phyloP scores from a whole-genome alignment of 179 eudicot genomes.

The Corrigiola litoralis region DNA sequence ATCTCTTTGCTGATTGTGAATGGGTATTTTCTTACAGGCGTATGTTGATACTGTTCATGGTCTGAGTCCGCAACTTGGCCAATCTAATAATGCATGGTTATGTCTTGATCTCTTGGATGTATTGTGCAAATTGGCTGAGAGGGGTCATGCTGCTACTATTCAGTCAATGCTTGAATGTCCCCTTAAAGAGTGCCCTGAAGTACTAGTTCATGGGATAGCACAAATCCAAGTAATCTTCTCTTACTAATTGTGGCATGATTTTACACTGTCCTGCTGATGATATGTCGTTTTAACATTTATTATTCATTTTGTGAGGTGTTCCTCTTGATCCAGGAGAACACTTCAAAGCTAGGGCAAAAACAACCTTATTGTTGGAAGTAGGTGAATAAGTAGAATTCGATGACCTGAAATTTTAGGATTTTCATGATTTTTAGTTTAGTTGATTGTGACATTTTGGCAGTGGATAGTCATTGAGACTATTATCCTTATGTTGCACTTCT shows the following conservation, averaged over 20 bases:
- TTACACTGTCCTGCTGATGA: background rate
- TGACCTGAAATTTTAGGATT: too few species aligned
- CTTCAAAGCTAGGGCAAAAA: background rate
- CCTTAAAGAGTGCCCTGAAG: constrained; percentile 72
- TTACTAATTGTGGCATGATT: background rate
- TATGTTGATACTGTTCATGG: constrained; percentile 56
- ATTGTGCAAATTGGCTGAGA: constrained; percentile 82
- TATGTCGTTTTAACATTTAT: background rate
- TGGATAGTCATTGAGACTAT: too few species aligned
- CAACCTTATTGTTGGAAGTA: too few species aligned
- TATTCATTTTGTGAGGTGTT: background rate
- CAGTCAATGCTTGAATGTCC: constrained; percentile 73
- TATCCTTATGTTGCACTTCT: too few species aligned
- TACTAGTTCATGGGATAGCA: constrained; percentile 85
- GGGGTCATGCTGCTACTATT: constrained; percentile 70
- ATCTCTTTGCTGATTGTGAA: constrained; percentile 6
- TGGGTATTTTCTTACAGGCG: constrained; percentile 40
- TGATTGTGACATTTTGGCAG: too few species aligned
- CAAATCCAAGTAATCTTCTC: constrained; percentile 63
- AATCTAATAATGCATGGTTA: constrained; percentile 71
- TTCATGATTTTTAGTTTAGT: too few species aligned
- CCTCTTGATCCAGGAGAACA: background rate
- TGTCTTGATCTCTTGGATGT: constrained; percentile 85
- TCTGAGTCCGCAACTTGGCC: constrained; percentile 51
- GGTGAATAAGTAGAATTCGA: too few species aligned